Conservation (phyloP, 768 basidiomycete species). For the Ramaria rubella region DNA sequence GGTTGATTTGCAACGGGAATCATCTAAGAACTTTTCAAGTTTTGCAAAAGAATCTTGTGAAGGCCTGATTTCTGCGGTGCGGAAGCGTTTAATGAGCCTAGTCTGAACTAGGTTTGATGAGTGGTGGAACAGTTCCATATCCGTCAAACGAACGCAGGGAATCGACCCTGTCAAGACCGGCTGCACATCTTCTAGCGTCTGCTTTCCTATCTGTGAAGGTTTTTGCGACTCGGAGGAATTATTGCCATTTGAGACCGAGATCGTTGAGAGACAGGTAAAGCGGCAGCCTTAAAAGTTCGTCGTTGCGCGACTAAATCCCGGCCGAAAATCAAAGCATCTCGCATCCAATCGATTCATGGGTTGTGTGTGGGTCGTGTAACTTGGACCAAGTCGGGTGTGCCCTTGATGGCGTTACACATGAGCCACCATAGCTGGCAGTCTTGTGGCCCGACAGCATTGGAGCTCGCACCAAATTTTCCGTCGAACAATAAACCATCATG, state of each 20-base stretch:
- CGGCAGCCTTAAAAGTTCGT: constrained; percentile 68
- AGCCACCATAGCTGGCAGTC: constrained; percentile 70
- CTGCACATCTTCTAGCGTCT: constrained; percentile 75
- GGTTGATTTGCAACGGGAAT: constrained; percentile 40
- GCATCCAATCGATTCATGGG: constrained; percentile 97
- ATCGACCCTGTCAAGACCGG: constrained; percentile 72
- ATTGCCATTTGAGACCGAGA: constrained; percentile 14
- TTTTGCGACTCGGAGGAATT: constrained; percentile 36
- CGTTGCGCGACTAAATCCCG: constrained; percentile 79
- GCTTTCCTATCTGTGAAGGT: constrained; percentile 54
- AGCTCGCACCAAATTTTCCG: constrained; percentile 40
- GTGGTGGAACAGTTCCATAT: constrained; percentile 86
- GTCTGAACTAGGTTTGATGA: constrained; percentile 78
- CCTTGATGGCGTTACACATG: constrained; percentile 72
- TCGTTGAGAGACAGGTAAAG: constrained; percentile 31
- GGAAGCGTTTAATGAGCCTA: constrained; percentile 73
- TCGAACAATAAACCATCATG: constrained; percentile 66
- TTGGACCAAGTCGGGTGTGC: constrained; percentile 77
- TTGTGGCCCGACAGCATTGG: constrained; percentile 40
- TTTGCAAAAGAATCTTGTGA: constrained; percentile 51
- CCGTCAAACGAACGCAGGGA: constrained; percentile 87
- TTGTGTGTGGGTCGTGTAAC: constrained; percentile 67
- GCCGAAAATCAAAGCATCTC: constrained; percentile 92
- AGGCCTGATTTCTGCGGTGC: constrained; percentile 51
- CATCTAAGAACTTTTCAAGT: constrained; percentile 57